Evolutionary conservation across 2,329 filamentous ascomycete species (phyloP), one percentile per base, ranked within the genome.

Genomic region (Monilinia aucupariae): DNA sequence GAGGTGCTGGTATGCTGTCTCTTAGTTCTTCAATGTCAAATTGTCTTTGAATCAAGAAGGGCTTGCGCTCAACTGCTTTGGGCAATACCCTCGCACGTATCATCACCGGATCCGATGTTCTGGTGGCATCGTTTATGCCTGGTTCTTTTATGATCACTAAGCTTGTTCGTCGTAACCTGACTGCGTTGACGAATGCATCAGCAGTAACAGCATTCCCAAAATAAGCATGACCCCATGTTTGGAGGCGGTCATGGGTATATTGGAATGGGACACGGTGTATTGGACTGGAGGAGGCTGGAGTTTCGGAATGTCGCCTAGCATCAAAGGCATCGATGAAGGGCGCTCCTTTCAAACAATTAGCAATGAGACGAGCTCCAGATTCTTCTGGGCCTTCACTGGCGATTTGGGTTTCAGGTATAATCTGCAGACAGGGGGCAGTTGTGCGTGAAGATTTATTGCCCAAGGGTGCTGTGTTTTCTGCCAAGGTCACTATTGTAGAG

Each of bases 11-110:
- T 13, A 71, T 74, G 0, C 78, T 80, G 10, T 77, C 74, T 52
- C 78, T 75, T 12, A 85, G 71, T 64, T 78, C 74, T 32, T 78
- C 74, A 17, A 84, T 72, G 64, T 84, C 76, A 64, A 85, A 82
- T 22, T 76, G 77, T 37, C 81, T 77, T 66, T 78, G 76, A 22
- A 86, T 74, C 0, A 80, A 67, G 66, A 83, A 79, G 1, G 81
- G 75, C 54, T 77, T 76, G 22, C 77, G 74, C 2, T 78, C 76
- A 5, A 74, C 71, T 4, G 61, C 64, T 43, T 72, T 74, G 20
- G 81, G 80, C 7, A 76, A 68, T 10, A 83, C 75, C 17, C 77
- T 73, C 2, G 78, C 80, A 20, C 79, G 76, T 54, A 82, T 76
- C 2, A 71, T 75, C 15, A 78, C 68, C 9, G 61, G 52, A 12